Evolutionary conservation across 345 rosid species (phyloP), one percentile per base, ranked within the genome.

Genomic region (Syzygium jambos): DNA sequence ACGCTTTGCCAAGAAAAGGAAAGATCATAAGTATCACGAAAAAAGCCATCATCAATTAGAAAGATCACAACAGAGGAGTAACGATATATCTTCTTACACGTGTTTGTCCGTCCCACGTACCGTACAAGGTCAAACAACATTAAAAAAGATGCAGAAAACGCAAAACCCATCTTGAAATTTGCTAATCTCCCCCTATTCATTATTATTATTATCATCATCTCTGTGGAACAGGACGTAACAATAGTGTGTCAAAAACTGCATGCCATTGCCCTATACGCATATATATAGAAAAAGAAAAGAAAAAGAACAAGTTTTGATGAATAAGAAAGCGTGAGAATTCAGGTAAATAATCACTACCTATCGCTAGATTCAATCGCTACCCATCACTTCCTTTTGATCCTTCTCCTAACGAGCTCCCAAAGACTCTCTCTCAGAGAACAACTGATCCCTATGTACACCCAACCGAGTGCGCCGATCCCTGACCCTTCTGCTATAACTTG

Each of bases 401-500:
- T 43, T 49, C 43, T 21, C 9, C 51, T 41, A 56, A 38, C 49
- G 52, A 84, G 9, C 38, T 13, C 85, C 85, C 27, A 29, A 52
- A 16, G 85, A 22, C 11, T 34, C 46, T 68, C 19, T n/a, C 46
- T 68, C 80, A 17, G 80, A 68, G 80, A 38, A 68, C 80, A 9
- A 9, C 80, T 19, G 22, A 46, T 9, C 43, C 43, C 80, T 68
- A 68, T 68, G 80, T 68, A 68, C 80, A 68, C 80, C 80, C 80
- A 17, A 34, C 80, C 78, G 19, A 17, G 21, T 21, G 13, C 4
- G 80, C 25, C 46, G 25, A 30, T 1, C 80, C 80, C 80, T 46
- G 11, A 34, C 80, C 80, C 61, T 9, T 21, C 80, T 68, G 80
- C 80, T 68, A 68, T 92, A 96, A 91, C 93, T 95, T 98, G 89